Conservation (phyloP, 352 stramenopile genomes). For the Hyphochytrium catenoides region DNA sequence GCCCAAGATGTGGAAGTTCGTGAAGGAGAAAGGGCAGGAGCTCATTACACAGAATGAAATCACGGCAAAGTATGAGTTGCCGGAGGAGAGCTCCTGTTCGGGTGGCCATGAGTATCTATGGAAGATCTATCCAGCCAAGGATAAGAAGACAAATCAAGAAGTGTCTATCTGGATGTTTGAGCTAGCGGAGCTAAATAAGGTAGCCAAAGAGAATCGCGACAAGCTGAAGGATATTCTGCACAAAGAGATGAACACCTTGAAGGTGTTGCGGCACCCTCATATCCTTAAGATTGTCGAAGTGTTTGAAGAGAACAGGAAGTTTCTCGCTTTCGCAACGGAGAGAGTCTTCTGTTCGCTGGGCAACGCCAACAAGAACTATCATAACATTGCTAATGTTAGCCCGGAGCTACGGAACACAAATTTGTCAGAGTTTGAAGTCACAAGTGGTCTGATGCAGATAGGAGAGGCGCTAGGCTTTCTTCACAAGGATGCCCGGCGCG, state of each 20-base stretch:
- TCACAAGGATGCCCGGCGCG: constrained; percentile 54
- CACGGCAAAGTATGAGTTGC: constrained; percentile 63
- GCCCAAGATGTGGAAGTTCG: no score
- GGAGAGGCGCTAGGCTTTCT: constrained; percentile 67
- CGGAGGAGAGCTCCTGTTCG: constrained; percentile 49
- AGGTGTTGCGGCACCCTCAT: constrained; percentile 52
- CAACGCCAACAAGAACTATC: constrained; percentile 68
- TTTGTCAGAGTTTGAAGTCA: constrained; percentile 58
- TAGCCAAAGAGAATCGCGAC: constrained; percentile 62
- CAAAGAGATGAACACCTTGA: constrained; percentile 61
- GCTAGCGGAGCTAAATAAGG: constrained; percentile 49
- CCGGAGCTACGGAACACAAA: constrained; percentile 60
- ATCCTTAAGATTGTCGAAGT: constrained; percentile 71
- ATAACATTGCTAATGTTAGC: constrained; percentile 51
- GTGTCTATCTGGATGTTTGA: constrained; percentile 63
- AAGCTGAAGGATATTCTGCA: constrained; percentile 56
- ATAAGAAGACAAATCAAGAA: constrained; percentile 42
- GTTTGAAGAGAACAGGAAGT: constrained; percentile 55
- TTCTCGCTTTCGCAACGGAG: constrained; percentile 67
- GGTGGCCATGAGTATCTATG: constrained; percentile 49
- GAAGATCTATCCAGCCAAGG: constrained; percentile 54
- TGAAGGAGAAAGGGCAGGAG: no score
- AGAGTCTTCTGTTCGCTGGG: constrained; percentile 63
- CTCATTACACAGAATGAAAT: no score
- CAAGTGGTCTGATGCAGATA: constrained; percentile 59